Percentiles rank a stretch among this genome's conserved stretches.
These are phyloP conservation scores for Paraconiothyrium brasiliense DNA, from an alignment of 2,329 filamentous ascomycete species.

Conservation along the genomic window DNA sequence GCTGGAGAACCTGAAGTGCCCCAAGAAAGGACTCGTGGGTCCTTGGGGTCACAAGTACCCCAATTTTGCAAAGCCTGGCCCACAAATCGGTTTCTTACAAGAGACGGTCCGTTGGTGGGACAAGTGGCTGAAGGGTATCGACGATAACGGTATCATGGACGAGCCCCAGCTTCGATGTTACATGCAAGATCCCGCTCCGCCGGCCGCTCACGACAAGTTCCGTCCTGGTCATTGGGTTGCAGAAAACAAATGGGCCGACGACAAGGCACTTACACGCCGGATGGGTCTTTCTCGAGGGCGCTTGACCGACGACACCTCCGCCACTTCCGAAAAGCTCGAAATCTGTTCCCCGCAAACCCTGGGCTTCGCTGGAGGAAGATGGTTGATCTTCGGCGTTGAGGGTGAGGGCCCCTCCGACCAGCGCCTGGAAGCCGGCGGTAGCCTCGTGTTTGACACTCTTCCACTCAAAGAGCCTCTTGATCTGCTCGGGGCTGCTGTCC, in stretches of 20 bases:
- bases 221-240: slow-evolving; percentile 12
- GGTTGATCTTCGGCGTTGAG: slow-evolving; percentile 12
- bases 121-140: slow-evolving; percentile 13
- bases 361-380: slow-evolving; percentile 13
- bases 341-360: slow-evolving; percentile 14
- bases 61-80: slow-evolving; percentile 14
- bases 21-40: slow-evolving; percentile 14
- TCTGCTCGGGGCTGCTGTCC: slow-evolving; percentile 3
- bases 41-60: slow-evolving; percentile 14
- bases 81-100: slow-evolving; percentile 12
- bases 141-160: slow-evolving; percentile 13
- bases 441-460: slow-evolving; percentile 7
- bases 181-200: slow-evolving; percentile 10
- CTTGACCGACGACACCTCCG: neutral
- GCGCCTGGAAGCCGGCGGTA: slow-evolving; percentile 12
- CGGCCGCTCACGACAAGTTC: slow-evolving; percentile 13
- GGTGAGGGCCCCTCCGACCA: slow-evolving; percentile 14
- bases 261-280: neutral
- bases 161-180: slow-evolving; percentile 14
- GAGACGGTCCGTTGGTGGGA: slow-evolving; percentile 17
- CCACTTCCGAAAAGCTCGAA: neutral
- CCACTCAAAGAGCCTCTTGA: slow-evolving; percentile 7
- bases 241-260: slow-evolving; percentile 9
- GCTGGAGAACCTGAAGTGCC: slow-evolving; percentile 14
- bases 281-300: slow-evolving; percentile 8